Conservation (phyloP, 176 grass and related monocot genomes). For the Avena sativa region DNA sequence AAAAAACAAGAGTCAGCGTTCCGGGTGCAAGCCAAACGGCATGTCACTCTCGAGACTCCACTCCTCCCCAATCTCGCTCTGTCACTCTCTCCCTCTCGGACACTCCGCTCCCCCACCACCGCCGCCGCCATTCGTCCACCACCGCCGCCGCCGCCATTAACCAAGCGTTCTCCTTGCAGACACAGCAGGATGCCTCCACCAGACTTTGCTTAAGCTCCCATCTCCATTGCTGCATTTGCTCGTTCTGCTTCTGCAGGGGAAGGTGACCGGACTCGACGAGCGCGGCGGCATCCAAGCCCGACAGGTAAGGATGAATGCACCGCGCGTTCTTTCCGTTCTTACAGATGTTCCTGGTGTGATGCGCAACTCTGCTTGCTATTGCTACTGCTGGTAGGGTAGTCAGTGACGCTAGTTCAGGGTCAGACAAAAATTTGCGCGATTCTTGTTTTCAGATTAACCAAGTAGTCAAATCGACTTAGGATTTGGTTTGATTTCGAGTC, state of each 20-base stretch:
- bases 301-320: background rate
- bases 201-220: background rate
- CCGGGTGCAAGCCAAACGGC: background rate
- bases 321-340: background rate
- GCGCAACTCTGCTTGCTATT: background rate
- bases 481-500: background rate
- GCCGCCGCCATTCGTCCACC: conserved; percentile 12
- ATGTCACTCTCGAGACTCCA: background rate
- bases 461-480: background rate
- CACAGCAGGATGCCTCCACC: background rate
- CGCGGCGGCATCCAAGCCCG: background rate
- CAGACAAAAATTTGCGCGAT: background rate
- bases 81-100: background rate
- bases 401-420: background rate
- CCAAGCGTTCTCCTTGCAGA: background rate
- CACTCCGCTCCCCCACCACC: background rate
- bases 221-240: background rate
- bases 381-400: no score
- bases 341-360: background rate
- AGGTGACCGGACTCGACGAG: conserved; percentile 8
- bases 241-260: background rate
- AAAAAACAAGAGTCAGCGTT: background rate
- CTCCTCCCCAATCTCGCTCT: background rate
- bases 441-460: background rate
- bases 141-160: background rate